These are phyloP conservation scores for Coemansia sp. DNA, from an alignment of 192 early-diverging fungal genomes.

Conservation along the genomic window DNA sequence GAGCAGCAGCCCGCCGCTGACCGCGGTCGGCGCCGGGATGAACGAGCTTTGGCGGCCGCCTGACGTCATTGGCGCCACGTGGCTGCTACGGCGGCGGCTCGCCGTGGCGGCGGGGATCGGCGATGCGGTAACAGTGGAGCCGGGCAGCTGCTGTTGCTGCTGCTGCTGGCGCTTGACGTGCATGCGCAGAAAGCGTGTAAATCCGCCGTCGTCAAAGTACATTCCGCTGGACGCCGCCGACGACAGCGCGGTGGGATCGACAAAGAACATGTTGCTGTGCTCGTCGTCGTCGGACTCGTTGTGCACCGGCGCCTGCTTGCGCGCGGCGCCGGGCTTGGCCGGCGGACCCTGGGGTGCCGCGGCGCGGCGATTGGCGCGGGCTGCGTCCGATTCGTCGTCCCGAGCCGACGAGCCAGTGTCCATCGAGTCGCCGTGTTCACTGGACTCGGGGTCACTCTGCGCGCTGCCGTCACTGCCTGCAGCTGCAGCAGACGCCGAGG, in stretches of 20 bases:
- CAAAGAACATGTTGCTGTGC: slow-evolving; percentile 47
- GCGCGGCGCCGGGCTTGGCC: neutral
- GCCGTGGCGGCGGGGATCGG: slow-evolving; percentile 1
- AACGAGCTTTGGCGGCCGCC: neutral
- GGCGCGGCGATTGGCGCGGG: neutral
- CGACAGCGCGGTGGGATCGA: slow-evolving; percentile 41
- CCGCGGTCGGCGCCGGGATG: slow-evolving; percentile 23
- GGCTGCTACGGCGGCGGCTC: neutral
- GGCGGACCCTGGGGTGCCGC: neutral
- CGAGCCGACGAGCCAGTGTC: slow-evolving; percentile 3
- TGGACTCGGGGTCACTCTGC: neutral
- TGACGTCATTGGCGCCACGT: too few relatives aligned
- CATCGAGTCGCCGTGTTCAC: neutral
- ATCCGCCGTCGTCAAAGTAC: slow-evolving; percentile 53
- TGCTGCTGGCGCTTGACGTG: slow-evolving; percentile 47
- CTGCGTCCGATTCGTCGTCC: slow-evolving; percentile 1
- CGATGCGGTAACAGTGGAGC: slow-evolving; percentile 8
- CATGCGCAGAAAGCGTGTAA: slow-evolving; percentile 49
- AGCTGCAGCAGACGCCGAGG: neutral
- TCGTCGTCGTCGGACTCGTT: slow-evolving; percentile 54
- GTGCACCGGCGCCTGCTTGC: slow-evolving; percentile 14
- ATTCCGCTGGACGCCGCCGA: slow-evolving; percentile 24
- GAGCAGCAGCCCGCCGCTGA: slow-evolving; percentile 29
- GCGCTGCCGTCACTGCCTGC: neutral
- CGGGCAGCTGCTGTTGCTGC: slow-evolving; percentile 8